Base-by-base conservation (phyloP, 2,329 filamentous ascomycete genomes). In the Magnaporthales sp. region DNA sequence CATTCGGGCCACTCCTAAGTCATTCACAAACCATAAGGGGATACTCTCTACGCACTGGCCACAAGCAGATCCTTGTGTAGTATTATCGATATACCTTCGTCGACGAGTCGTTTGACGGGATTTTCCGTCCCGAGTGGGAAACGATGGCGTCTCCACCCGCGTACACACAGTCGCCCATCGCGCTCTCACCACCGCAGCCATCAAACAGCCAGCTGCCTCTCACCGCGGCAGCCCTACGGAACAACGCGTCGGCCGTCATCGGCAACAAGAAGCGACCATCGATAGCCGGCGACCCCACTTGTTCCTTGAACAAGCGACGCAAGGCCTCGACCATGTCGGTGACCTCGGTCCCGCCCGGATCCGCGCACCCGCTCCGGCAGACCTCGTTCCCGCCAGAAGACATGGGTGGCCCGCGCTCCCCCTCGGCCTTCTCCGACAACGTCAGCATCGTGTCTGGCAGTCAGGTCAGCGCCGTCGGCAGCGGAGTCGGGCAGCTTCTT, bases 331-430 rank as follows among this genome's bases (percentile, higher is more conserved):
- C 77, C 69, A 80, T 87, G 70, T 88, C 88, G 3, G 79, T 82
- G 29, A 77, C 82, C 9, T 86, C 85, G 8, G 73, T 74, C 15
- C 56, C 56, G 13, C 65, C 62, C 62, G 67, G 62, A 71, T 84
- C 85, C 1, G 80, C 84, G 0, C 90, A 92, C 70, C 90, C 89
- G 1, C 85, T 95, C 1, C 90, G 91, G 54, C 90, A 93, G 73
- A 93, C 92, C 4, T 92, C 91, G 0, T 95, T 93, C 73, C 90
- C 91, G 0, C 90, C 91, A 29, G 89, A 87, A 67, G 80, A 86
- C 66, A 80, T 19, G 15, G 62, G 62, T 24, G 64, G 64, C 56
- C 81, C 81, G 22, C 85, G 89, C 19, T 91, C 89, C 0, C 89
- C 89, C 0, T 90, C 87, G 1, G 80, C 88, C 64, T 89, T 91